Evolutionary conservation across 441 rosid species (phyloP).

Genomic region (Isatis lusitanica): DNA sequence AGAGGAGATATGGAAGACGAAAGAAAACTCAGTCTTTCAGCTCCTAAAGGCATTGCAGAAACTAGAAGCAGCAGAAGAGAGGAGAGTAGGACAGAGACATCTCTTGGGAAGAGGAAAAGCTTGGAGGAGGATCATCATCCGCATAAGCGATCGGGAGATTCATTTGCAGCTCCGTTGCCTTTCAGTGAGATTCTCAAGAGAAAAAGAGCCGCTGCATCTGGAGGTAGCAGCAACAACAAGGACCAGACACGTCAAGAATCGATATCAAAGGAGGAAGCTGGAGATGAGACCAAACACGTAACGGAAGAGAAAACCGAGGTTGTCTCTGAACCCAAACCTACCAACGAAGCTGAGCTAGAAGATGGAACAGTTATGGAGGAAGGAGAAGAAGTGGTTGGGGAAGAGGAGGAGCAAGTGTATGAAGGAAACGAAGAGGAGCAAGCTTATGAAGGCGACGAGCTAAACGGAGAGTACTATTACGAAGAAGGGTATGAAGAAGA

Average conservation of each 20-base stretch:
- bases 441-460: constrained; percentile 61
- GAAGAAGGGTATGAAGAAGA: constrained; percentile 60
- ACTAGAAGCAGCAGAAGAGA: constrained; percentile 48
- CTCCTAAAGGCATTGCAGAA: constrained; percentile 67
- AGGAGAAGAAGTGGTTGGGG: constrained; percentile 44
- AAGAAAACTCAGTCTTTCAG: constrained; percentile 40
- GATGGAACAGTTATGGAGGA: constrained; percentile 42
- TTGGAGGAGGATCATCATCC: constrained; percentile 39
- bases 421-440: constrained; percentile 56
- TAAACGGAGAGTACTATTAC: constrained; percentile 68
- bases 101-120: constrained; percentile 59
- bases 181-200: constrained; percentile 83
- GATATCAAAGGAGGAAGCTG: constrained; percentile 36
- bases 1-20: constrained; percentile 57
- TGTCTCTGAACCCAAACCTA: constrained; percentile 12
- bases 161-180: constrained; percentile 88
- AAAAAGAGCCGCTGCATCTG: constrained; percentile 61
- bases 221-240: constrained; percentile 37
- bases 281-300: constrained; percentile 40
- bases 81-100: constrained; percentile 42
- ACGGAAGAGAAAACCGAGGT: constrained; percentile 38
- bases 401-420: constrained; percentile 46
- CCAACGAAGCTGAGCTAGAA: constrained; percentile 40
- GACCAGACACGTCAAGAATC: constrained; percentile 27
- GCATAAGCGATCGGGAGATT: constrained; percentile 47